Percentiles rank a stretch among this genome's conserved stretches.
phyloP scores from a whole-genome alignment of 352 stramenopile genomes.

The Pythium graminicola region DNA sequence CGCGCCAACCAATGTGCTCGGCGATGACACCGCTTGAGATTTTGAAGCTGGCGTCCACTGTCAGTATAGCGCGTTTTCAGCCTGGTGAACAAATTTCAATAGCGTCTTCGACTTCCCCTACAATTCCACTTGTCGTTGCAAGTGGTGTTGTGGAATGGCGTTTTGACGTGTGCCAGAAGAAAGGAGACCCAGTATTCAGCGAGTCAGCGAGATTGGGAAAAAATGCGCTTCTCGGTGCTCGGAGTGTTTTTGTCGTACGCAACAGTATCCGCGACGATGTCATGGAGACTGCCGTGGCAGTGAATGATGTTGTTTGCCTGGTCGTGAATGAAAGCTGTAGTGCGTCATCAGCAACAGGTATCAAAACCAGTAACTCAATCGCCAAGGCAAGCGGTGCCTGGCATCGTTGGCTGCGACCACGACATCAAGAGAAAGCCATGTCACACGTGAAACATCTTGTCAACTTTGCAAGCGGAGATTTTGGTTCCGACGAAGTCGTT shows the following conservation, averaged over 20 bases:
- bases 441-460: constrained; percentile 1
- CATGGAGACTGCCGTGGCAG: background rate
- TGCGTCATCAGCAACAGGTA: background rate
- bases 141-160: constrained; percentile 5
- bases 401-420: constrained; percentile 5
- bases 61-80: background rate
- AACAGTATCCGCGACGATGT: background rate
- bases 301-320: constrained; percentile 3
- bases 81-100: background rate
- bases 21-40: constrained; percentile 2
- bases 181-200: background rate
- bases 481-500: background rate
- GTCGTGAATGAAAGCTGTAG: background rate
- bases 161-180: background rate
- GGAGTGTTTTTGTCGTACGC: background rate
- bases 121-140: background rate
- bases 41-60: background rate
- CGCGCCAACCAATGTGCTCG: constrained; percentile 6
- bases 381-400: background rate
- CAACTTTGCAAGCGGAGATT: background rate
- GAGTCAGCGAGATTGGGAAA: background rate
- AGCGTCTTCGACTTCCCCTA: background rate
- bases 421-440: background rate
- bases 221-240: background rate
- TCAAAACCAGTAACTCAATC: background rate